Evolutionary conservation across 1,284 basidiomycete genomes (phyloP).

Genomic region (Hemileia vastatrix): DNA sequence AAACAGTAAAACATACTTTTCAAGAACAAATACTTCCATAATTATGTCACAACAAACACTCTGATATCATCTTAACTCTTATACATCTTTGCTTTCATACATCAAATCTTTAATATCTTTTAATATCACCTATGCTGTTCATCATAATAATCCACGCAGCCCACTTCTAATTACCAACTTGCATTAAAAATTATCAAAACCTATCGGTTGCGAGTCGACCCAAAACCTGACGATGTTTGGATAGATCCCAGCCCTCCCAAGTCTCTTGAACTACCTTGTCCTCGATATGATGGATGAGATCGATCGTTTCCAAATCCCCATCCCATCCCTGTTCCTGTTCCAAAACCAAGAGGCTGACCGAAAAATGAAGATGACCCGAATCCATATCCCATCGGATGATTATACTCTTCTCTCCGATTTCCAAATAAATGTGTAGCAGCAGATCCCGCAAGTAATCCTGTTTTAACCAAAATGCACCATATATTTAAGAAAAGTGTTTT

Average conservation of each 20-base stretch:
- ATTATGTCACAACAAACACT: too few relatives aligned
- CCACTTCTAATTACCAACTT: too few relatives aligned
- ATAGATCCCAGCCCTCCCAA: slow-evolving; percentile 13
- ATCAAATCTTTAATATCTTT: too few relatives aligned
- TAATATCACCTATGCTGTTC: too few relatives aligned
- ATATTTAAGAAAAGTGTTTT: background rate
- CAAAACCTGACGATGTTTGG: slow-evolving; percentile 16
- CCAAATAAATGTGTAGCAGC: slow-evolving; percentile 10
- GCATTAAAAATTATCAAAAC: too few relatives aligned
- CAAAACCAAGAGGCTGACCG: slow-evolving; percentile 2
- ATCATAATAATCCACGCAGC: too few relatives aligned
- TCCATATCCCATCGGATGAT: background rate
- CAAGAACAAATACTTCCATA: too few relatives aligned
- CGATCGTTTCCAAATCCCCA: background rate
- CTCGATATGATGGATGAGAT: slow-evolving; percentile 3
- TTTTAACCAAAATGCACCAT: background rate
- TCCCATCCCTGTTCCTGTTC: background rate
- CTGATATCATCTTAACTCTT: too few relatives aligned
- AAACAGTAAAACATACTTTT: too few relatives aligned
- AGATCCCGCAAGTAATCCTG: slow-evolving; percentile 12
- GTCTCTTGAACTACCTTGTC: slow-evolving; percentile 21
- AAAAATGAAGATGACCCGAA: slow-evolving; percentile 1
- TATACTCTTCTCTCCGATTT: slow-evolving; percentile 1
- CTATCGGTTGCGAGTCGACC: slow-evolving; percentile 13
- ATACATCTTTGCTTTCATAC: too few relatives aligned